Conservation (phyloP, 2,329 filamentous ascomycete genomes). For the Pyricularia pennisetigena region DNA sequence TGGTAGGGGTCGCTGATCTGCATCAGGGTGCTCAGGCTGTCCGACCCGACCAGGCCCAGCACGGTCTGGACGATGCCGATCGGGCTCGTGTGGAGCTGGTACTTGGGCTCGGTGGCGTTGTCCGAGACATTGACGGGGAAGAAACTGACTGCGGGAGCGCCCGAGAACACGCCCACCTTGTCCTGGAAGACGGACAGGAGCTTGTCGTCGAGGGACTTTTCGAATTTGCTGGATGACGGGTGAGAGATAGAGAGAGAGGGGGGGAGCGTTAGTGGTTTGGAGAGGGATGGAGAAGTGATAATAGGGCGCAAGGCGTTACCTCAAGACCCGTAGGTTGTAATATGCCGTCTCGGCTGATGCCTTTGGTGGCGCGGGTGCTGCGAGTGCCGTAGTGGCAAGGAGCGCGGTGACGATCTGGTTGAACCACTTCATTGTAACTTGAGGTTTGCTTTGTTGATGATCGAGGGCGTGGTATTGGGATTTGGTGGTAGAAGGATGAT, state of each 20-base stretch:
- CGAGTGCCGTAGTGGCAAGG: constrained; percentile 1
- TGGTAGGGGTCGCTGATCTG: constrained; percentile 22
- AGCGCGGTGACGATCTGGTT: background rate
- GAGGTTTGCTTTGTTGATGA: background rate
- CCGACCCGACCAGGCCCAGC: constrained; percentile 24
- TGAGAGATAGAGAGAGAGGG: no score
- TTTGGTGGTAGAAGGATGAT: background rate
- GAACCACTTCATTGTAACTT: constrained; percentile 6
- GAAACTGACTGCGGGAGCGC: constrained; percentile 15
- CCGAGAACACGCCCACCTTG: constrained; percentile 21
- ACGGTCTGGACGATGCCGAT: constrained; percentile 23
- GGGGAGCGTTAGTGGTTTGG: background rate
- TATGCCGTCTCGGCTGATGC: background rate
- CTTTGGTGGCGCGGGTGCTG: background rate
- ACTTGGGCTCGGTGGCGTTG: constrained; percentile 3
- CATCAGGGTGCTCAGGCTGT: constrained; percentile 20
- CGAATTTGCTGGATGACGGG: background rate
- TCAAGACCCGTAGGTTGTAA: constrained; percentile 7
- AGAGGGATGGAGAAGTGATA: background rate
- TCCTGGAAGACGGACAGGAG: constrained; percentile 21
- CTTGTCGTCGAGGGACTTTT: constrained; percentile 17
- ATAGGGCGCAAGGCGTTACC: background rate
- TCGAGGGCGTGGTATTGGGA: background rate
- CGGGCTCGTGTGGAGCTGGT: constrained; percentile 27
- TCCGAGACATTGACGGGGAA: constrained; percentile 13